Percentiles rank a stretch among this genome's conserved stretches.
Conservation (phyloP, 2,329 filamentous ascomycete genomes). For the Penicillium hesseltinei region DNA sequence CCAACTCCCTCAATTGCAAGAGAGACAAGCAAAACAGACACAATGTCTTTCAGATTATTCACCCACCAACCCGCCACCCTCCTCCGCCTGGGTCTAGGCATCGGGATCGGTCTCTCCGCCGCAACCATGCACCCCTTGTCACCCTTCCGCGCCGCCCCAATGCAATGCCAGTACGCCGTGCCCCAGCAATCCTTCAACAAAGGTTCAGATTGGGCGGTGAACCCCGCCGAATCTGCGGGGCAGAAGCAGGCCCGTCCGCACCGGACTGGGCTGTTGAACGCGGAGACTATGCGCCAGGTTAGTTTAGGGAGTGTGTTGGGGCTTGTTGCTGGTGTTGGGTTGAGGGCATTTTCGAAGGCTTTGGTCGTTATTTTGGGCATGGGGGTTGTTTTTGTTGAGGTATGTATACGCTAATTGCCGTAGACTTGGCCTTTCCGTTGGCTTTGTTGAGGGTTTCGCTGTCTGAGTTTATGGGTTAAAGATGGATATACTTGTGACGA, state of each 20-base stretch:
- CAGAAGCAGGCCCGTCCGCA: conserved; percentile 27
- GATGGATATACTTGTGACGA: neutral
- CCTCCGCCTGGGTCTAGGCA: conserved; percentile 36
- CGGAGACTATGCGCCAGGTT: conserved; percentile 43
- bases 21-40: conserved; percentile 2
- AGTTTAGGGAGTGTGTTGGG: conserved; percentile 48
- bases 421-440: neutral
- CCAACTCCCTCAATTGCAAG: conserved; percentile 2
- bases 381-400: conserved; percentile 46
- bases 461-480: neutral
- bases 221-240: conserved; percentile 21
- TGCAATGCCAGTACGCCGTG: conserved; percentile 40
- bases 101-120: conserved; percentile 34
- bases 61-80: conserved; percentile 28
- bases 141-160: conserved; percentile 34
- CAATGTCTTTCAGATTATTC: conserved; percentile 29
- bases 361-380: conserved; percentile 46
- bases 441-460: neutral
- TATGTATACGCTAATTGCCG: conserved; percentile 22
- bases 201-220: conserved; percentile 27
- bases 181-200: conserved; percentile 9
- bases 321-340: conserved; percentile 42
- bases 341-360: conserved; percentile 46
- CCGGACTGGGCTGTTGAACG: conserved; percentile 28
- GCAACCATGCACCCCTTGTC: conserved; percentile 33